Evolutionary conservation across 2,329 filamentous ascomycete species (phyloP), one percentile per base, ranked within the genome.

Genomic region (Alternaria infectoria): DNA sequence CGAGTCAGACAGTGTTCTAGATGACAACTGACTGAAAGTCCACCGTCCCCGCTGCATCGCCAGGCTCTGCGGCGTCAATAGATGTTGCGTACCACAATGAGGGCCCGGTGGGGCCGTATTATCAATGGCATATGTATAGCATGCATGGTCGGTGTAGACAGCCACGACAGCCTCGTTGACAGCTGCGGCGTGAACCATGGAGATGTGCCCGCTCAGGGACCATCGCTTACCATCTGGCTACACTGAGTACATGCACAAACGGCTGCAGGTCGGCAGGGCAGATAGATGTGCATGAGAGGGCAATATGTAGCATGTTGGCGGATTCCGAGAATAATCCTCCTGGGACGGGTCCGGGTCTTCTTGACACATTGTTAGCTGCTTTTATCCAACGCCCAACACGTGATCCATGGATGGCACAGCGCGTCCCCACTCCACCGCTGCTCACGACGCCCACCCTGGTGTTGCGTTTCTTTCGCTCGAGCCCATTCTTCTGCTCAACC

Each of bases 1-100:
- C 70, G 71, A 73, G 70, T 72, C 71, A 72, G 64, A 56, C 61
- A 62, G 56, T 54, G 64, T 69, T 73, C 71, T 72, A 68, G 71
- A 72, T 59, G 61, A 62, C 50, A 54, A 32, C 54, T 63, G 58
- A 56, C 61, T 55, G 59, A 63, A 54, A 30, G 56, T 56, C 46
- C 66, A 28, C 55, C 43, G 52, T 59, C 62, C 65, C 66, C 66
- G 57, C 66, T 40, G 50, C 59, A 57, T 60, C 46, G 44, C 40
- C 57, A 64, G 67, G 59, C 62, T 57, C 30, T 44, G 47, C 54
- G 57, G 55, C 49, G 47, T 54, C 50, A 32, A 28, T 11, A 36
- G 51, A 17, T 52, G 28, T 25, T 49, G 52, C 40, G 26, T 30
- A 46, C 43, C 44, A 47, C 59, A 47, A 51, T 12, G 47, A 46